A percentile compares a stretch with the other conserved stretches of the same genome.
phyloP scores from a whole-genome alignment of 208 protist species.

The Angomonas desouzai region DNA sequence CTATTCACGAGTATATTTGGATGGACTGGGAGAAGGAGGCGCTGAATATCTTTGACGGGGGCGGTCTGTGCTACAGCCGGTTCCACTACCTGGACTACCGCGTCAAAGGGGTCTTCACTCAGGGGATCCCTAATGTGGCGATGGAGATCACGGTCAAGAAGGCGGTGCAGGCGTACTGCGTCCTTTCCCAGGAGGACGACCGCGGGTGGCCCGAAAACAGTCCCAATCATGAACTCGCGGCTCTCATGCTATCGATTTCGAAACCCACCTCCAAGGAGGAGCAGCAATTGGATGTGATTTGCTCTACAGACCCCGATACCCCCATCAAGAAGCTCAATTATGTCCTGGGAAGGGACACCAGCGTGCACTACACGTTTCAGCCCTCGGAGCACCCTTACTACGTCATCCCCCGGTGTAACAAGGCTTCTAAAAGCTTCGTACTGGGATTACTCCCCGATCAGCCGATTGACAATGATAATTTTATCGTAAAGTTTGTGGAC shows the following conservation, averaged over 20 bases:
- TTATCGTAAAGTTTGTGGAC: conserved; percentile 33
- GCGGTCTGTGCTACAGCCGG: conserved; percentile 38
- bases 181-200: conserved; percentile 61
- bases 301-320: conserved; percentile 33
- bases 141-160: conserved; percentile 35
- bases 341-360: conserved; percentile 39
- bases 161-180: conserved; percentile 32
- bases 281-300: conserved; percentile 13
- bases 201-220: conserved; percentile 28
- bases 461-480: conserved; percentile 23
- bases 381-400: conserved; percentile 39
- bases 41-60: conserved; percentile 50
- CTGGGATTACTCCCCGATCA: conserved; percentile 28
- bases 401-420: conserved; percentile 38
- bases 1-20: conserved; percentile 29
- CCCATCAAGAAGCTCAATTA: conserved; percentile 35
- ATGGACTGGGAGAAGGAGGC: conserved; percentile 48
- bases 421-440: conserved; percentile 27
- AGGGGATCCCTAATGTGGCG: conserved; percentile 33
- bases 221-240: conserved; percentile 24
- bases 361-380: conserved; percentile 35
- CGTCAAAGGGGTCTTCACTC: conserved; percentile 40
- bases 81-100: conserved; percentile 40
- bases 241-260: conserved; percentile 43
- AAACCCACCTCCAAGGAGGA: background rate